A percentile compares a stretch with the other conserved stretches of the same genome.
Evolutionary conservation across 1,139 yeast genomes (phyloP).

Genomic region (Pneumocystis sp.): DNA sequence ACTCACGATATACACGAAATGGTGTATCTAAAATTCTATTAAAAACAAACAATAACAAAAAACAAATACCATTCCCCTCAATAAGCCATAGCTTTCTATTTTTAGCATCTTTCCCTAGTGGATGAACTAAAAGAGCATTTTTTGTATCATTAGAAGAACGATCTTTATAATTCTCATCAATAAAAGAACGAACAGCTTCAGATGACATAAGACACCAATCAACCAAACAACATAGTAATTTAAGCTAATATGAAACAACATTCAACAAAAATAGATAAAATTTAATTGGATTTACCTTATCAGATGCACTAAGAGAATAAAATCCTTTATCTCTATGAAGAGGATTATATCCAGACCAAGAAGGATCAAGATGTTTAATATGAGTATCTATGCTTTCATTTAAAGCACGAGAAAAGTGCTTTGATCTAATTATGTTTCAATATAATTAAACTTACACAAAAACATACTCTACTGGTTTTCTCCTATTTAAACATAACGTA

Average conservation of each 20-base stretch:
- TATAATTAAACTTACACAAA: not conserved
- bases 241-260: not conserved
- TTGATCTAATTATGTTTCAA: constrained; percentile 13
- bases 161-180: constrained; percentile 1
- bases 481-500: constrained; percentile 26
- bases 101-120: not conserved
- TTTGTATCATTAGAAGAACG: not conserved
- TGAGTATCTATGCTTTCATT: constrained; percentile 22
- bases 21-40: not conserved
- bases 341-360: constrained; percentile 19
- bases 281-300: not conserved
- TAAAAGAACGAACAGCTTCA: not conserved
- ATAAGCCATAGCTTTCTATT: constrained; percentile 1
- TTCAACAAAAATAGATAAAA: not conserved
- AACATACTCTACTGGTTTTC: constrained; percentile 25
- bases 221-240: not conserved
- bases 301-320: constrained; percentile 1
- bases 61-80: not conserved
- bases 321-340: constrained; percentile 15
- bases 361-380: constrained; percentile 19
- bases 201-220: constrained; percentile 1
- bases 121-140: not conserved
- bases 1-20: constrained; percentile 1
- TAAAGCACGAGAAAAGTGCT: constrained; percentile 25
- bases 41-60: not conserved